These are phyloP conservation scores for Termitomyces sp. DNA, from an alignment of 768 basidiomycete genomes.

Conservation along the genomic window DNA sequence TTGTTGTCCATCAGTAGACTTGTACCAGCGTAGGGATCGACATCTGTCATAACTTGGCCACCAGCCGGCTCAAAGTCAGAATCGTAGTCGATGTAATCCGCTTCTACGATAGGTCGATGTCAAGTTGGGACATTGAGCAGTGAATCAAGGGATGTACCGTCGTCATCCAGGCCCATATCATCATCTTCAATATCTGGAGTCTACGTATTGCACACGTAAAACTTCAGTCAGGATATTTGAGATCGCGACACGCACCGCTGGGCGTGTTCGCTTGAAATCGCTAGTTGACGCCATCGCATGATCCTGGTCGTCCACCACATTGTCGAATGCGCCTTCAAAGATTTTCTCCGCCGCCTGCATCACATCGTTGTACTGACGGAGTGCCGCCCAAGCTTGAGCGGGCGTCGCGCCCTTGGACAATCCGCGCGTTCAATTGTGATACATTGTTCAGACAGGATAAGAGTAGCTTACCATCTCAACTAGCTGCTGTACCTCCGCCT, in stretches of 20 bases:
- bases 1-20: not conserved
- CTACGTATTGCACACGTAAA: conserved; percentile 28
- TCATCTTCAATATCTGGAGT: conserved; percentile 57
- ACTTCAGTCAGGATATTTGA: not conserved
- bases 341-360: conserved; percentile 88
- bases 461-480: conserved; percentile 38
- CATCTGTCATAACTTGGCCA: conserved; percentile 45
- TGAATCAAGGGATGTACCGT: conserved; percentile 34
- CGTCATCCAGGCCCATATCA: conserved; percentile 40
- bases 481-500: conserved; percentile 56
- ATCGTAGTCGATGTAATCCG: conserved; percentile 76
- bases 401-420: conserved; percentile 68
- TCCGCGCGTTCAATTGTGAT: conserved; percentile 3
- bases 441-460: not conserved
- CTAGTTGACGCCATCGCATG: conserved; percentile 37
- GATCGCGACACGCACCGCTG: conserved; percentile 19
- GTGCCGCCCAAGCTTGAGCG: conserved; percentile 79
- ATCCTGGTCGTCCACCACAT: conserved; percentile 61
- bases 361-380: conserved; percentile 81
- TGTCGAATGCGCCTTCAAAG: conserved; percentile 81
- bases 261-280: conserved; percentile 22
- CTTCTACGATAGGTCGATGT: conserved; percentile 27
- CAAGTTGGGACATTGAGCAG: not conserved
- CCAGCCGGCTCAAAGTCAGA: conserved; percentile 62
- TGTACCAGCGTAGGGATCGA: conserved; percentile 87